These are phyloP conservation scores for Myriangium duriaei DNA, from an alignment of 2,329 filamentous ascomycete genomes.

Conservation along the genomic window DNA sequence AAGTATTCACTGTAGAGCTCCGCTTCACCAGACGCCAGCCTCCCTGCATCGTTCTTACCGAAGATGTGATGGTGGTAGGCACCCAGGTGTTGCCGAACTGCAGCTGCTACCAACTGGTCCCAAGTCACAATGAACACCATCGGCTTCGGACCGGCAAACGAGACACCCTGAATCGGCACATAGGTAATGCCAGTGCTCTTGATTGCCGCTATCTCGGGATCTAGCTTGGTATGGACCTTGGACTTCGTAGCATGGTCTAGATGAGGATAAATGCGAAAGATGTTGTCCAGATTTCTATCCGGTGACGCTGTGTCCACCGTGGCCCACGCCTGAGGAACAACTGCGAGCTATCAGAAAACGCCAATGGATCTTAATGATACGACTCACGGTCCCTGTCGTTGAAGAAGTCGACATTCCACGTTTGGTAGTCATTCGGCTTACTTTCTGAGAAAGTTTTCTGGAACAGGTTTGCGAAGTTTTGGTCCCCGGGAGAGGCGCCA, in stretches of 20 bases:
- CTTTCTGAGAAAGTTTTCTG: neutral
- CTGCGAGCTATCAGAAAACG: neutral
- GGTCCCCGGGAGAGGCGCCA: conserved; percentile 1
- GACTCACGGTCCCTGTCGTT: conserved; percentile 1
- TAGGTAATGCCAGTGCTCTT: conserved; percentile 13
- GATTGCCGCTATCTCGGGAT: neutral
- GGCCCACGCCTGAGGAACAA: conserved; percentile 3
- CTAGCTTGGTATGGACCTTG: neutral
- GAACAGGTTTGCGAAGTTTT: neutral
- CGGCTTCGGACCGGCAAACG: neutral
- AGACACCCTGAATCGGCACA: conserved; percentile 15
- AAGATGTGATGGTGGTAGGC: neutral
- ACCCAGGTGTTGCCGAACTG: neutral
- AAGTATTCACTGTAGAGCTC: neutral
- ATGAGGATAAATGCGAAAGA: neutral
- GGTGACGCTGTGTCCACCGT: neutral
- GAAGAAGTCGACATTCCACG: conserved; percentile 1
- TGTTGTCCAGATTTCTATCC: neutral
- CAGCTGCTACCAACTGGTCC: neutral
- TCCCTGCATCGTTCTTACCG: neutral
- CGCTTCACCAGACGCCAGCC: conserved; percentile 1
- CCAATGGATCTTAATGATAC: neutral
- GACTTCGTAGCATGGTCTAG: neutral
- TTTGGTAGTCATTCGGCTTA: neutral
- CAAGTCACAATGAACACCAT: neutral